These are phyloP conservation scores for Dactylellina haptotyla DNA, from an alignment of 2,329 filamentous ascomycete species.

Conservation along the genomic window DNA sequence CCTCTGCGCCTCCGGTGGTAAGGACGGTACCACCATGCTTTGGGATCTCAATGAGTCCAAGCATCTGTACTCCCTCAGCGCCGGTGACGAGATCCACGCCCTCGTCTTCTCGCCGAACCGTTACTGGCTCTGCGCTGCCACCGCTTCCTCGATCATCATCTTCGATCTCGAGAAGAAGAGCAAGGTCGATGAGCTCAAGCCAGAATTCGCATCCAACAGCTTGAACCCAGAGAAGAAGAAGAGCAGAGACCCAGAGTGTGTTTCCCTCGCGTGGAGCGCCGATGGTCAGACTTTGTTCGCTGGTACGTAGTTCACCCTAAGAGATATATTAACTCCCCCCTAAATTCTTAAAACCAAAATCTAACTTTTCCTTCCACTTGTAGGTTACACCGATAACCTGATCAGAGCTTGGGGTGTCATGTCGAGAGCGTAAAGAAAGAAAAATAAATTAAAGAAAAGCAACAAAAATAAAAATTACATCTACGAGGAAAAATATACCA, in stretches of 20 bases:
- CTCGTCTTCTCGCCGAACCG: slow-evolving; percentile 99
- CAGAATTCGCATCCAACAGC: slow-evolving; percentile 92
- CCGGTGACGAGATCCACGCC: slow-evolving; percentile 99
- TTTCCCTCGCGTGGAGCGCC: slow-evolving; percentile 95
- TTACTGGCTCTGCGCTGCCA: slow-evolving; percentile 99
- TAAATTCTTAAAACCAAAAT: not conserved
- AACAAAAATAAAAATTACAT: slow-evolving; percentile 58
- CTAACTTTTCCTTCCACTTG: not conserved
- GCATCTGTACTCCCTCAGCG: slow-evolving; percentile 99
- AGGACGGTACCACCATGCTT: slow-evolving; percentile 53
- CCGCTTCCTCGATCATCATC: slow-evolving; percentile 98
- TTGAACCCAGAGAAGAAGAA: slow-evolving; percentile 72
- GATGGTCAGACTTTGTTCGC: slow-evolving; percentile 99
- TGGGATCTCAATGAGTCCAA: slow-evolving; percentile 93
- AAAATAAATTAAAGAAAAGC: slow-evolving; percentile 32
- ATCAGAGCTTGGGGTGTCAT: slow-evolving; percentile 98
- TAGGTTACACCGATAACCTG: slow-evolving; percentile 94
- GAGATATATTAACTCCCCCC: not conserved
- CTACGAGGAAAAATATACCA: slow-evolving; percentile 56
- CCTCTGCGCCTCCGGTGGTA: slow-evolving; percentile 51
- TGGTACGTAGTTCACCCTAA: slow-evolving; percentile 65
- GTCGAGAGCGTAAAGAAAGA: slow-evolving; percentile 77
- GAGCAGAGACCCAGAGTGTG: slow-evolving; percentile 97
- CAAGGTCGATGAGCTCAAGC: slow-evolving; percentile 99
- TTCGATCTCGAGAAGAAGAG: slow-evolving; percentile 99